Base-by-base conservation (phyloP, 1,284 basidiomycete genomes). In the Heterobasidion annosum region DNA sequence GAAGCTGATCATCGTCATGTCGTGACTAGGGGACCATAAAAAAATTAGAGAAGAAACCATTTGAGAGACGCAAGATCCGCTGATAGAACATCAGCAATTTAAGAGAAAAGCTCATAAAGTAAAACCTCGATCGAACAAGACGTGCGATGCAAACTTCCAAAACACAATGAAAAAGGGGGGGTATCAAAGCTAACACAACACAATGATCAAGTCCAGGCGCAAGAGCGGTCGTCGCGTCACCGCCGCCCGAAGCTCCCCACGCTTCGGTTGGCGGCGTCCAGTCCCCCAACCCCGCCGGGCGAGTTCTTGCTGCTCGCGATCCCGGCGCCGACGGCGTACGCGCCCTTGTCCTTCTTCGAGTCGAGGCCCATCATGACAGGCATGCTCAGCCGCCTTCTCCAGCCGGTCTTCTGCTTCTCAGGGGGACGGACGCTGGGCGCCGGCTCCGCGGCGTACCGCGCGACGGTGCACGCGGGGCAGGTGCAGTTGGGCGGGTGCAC, bases 321-420 rank as follows among this genome's bases (percentile, higher is more conserved):
- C 3, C 62, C 65, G 13, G 54, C 57, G 50, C 59, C 63, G 52
- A 42, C 32, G 58, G 61, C 50, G 63, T 57, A 45, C 61, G 60
- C 37, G 13, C 43, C 52, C 34, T 50, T 50, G 16, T 50, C 48
- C 48, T 68, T 71, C 67, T 68, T 70, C 49, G 67, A 65, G 37
- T 70, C 69, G 12, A 63, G 75, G 18, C 73, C 71, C 25, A 81
- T 76, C 32, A 82, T 76, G 1, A 78, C 78, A 1, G 87, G 86
- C 85, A 89, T 87, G 61, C 87, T 90, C 56, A 90, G 65, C 54
- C 87, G 72, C 42, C 85, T 70, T 58, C 89, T 86, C 87, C 88
- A 90, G 0, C 83, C 78, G 59, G 83, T 85, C 60, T 82, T 78
- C 25, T 72, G 67, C 46, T 70, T 71, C 2, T 71, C 72, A 12